Evolutionary conservation across 108 stramenopile species (phyloP).

Genomic region (Skeletonema marinoi): DNA sequence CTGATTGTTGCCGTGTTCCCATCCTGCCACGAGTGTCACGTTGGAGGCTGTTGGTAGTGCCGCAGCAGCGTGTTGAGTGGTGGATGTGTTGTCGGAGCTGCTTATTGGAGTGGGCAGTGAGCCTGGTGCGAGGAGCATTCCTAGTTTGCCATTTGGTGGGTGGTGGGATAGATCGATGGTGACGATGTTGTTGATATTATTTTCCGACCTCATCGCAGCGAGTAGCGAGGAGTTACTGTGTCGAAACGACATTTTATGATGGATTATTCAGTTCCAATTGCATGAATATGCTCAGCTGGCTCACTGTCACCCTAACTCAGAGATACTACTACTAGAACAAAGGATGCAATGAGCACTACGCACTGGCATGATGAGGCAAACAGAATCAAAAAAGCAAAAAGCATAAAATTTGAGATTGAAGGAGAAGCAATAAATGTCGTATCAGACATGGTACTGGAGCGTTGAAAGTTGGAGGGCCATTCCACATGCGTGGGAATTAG

Average conservation of each 20-base stretch:
- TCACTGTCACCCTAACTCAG: no score
- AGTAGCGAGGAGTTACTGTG: background rate
- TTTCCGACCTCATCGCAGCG: background rate
- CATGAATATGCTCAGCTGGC: no score
- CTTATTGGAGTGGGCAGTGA: conserved; percentile 4
- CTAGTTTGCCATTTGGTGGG: conserved; percentile 37
- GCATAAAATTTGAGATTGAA: no score
- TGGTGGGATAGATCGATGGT: conserved; percentile 42
- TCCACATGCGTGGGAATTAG: no score
- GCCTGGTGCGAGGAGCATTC: conserved; percentile 50
- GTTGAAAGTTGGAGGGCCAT: no score
- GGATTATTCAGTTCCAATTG: no score
- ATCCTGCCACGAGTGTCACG: conserved; percentile 42
- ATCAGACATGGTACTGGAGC: no score
- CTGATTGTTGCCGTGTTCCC: conserved; percentile 25
- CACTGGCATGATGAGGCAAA: no score
- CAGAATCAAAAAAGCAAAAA: no score
- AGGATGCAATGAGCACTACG: no score
- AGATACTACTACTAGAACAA: no score
- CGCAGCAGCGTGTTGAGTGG: background rate
- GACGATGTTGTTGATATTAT: conserved; percentile 20
- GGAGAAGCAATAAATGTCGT: no score
- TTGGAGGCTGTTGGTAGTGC: conserved; percentile 3
- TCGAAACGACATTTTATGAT: background rate
- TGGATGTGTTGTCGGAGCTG: background rate